A percentile compares a stretch with the other conserved stretches of the same genome.
Conservation (phyloP, 306 rosid species). For the Cicer judaicum region DNA sequence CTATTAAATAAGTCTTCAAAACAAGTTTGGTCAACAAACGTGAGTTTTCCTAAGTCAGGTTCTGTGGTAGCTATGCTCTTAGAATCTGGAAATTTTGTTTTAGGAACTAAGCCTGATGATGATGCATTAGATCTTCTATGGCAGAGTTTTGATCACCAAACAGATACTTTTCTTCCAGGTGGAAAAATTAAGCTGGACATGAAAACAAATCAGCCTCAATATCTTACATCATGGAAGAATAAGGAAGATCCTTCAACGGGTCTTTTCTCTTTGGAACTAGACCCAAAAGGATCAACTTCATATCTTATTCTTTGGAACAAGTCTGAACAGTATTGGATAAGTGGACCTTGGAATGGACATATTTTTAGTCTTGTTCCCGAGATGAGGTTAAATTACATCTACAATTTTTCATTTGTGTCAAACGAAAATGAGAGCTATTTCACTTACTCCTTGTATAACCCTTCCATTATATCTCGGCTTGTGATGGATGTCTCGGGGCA, state of each 20-base stretch:
- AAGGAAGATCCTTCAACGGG: conserved; percentile 52
- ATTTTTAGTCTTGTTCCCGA: conserved; percentile 59
- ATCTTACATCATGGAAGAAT: conserved; percentile 70
- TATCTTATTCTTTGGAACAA: conserved; percentile 50
- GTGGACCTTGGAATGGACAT: conserved; percentile 54
- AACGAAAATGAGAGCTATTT: conserved; percentile 60
- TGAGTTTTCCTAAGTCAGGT: conserved; percentile 37
- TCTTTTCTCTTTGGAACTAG: conserved; percentile 53
- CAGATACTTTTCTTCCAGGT: conserved; percentile 64
- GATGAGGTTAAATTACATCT: conserved; percentile 56
- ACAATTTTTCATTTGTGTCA: conserved; percentile 46
- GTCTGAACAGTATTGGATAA: conserved; percentile 50
- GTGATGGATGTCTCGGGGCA: conserved; percentile 51
- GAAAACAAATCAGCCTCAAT: conserved; percentile 49
- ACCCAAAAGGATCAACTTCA: conserved; percentile 38
- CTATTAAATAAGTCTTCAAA: conserved; percentile 49
- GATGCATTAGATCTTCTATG: conserved; percentile 42
- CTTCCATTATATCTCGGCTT: conserved; percentile 20
- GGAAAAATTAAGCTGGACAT: conserved; percentile 51
- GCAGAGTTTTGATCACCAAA: conserved; percentile 70
- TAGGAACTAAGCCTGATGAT: conserved; percentile 29
- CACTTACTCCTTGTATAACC: conserved; percentile 43
- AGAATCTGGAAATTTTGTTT: conserved; percentile 58
- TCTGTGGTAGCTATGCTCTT: conserved; percentile 47
- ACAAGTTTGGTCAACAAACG: conserved; percentile 66